Evolutionary conservation across 2,329 filamentous ascomycete species (phyloP).

Genomic region (Corniculantispora saksenae): DNA sequence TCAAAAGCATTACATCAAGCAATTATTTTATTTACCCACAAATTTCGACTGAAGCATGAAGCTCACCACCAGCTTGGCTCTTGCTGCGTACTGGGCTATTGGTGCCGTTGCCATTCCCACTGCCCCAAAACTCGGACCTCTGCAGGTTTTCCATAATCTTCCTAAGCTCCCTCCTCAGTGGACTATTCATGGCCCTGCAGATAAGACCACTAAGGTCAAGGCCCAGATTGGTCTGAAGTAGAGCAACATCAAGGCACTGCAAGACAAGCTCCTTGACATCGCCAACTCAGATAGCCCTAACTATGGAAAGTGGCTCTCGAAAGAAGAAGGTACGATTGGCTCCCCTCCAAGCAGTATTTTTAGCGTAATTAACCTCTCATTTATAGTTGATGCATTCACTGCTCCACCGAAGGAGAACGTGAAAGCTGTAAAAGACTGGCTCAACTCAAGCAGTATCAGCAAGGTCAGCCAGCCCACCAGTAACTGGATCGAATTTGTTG

Average conservation of each 20-base stretch:
- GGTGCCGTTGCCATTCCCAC: neutral
- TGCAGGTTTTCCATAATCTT: neutral
- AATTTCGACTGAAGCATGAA: too few relatives aligned
- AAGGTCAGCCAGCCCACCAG: slow-evolving; percentile 7
- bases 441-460: slow-evolving; percentile 18
- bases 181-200: neutral
- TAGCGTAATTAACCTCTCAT: too few relatives aligned
- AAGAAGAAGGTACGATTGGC: slow-evolving; percentile 16
- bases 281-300: slow-evolving; percentile 28
- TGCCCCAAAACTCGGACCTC: neutral
- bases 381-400: slow-evolving; percentile 25
- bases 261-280: slow-evolving; percentile 27
- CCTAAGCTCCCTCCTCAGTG: neutral
- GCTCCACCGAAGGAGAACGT: slow-evolving; percentile 24
- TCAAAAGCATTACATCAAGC: too few relatives aligned
- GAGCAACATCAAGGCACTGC: slow-evolving; percentile 27
- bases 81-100: neutral
- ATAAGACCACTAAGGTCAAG: neutral
- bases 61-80: too few relatives aligned
- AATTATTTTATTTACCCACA: too few relatives aligned
- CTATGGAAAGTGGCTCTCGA: slow-evolving; percentile 30
- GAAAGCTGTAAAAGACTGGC: slow-evolving; percentile 28
- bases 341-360: too few relatives aligned
- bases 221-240: slow-evolving; percentile 20
- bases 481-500: slow-evolving; percentile 16